These are phyloP conservation scores for Plectranthus barbatus DNA, from an alignment of 257 asterid genomes.

Conservation along the genomic window DNA sequence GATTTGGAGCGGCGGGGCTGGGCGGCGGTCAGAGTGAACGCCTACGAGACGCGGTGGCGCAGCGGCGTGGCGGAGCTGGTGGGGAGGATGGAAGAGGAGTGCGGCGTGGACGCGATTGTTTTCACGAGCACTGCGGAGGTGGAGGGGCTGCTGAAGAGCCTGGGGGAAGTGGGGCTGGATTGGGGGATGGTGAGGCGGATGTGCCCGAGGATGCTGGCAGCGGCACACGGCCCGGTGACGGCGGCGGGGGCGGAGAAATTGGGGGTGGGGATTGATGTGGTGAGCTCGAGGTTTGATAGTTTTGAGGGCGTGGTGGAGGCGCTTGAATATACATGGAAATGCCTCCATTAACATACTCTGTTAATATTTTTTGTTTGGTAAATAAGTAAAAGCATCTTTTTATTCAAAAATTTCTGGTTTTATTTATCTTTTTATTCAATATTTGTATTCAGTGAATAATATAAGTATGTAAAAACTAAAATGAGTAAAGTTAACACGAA, in stretches of 20 bases:
- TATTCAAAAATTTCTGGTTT: too few species aligned
- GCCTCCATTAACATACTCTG: too few species aligned
- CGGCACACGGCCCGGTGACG: slow-evolving; percentile 86
- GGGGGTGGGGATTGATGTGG: slow-evolving; percentile 76
- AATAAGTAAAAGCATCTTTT: too few species aligned
- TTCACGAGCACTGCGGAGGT: slow-evolving; percentile 82
- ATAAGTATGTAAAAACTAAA: too few species aligned
- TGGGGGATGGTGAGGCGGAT: slow-evolving; percentile 62
- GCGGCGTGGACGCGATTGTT: slow-evolving; percentile 69
- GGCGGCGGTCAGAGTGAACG: slow-evolving; percentile 44
- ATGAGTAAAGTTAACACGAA: too few species aligned
- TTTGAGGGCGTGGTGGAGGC: slow-evolving; percentile 69
- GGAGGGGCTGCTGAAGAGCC: slow-evolving; percentile 75
- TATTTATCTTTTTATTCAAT: too few species aligned
- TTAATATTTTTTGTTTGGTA: background rate
- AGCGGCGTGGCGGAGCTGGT: slow-evolving; percentile 38
- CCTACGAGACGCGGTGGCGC: slow-evolving; percentile 73
- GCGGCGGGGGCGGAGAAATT: slow-evolving; percentile 74
- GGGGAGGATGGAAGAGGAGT: slow-evolving; percentile 32
- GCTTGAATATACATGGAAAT: slow-evolving; percentile 34
- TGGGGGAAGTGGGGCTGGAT: slow-evolving; percentile 50
- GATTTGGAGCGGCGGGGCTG: slow-evolving; percentile 49
- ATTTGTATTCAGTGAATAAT: too few species aligned
- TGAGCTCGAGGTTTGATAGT: slow-evolving; percentile 57
- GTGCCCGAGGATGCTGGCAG: slow-evolving; percentile 68